phyloP scores from a whole-genome alignment of 1,284 basidiomycete genomes.

The Volvariella surrecta region DNA sequence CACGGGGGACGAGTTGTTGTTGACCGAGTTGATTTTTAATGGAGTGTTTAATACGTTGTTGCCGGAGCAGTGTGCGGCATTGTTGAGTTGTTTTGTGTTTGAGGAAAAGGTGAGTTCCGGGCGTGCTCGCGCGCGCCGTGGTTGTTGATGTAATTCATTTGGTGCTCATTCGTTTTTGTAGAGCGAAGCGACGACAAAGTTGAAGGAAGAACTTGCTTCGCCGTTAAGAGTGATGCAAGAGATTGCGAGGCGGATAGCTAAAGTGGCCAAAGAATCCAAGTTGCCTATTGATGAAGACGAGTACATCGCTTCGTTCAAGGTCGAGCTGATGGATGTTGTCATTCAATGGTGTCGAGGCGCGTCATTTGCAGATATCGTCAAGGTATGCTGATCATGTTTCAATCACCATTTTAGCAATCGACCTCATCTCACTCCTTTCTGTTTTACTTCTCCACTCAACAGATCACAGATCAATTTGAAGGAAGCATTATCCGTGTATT shows the following conservation, averaged over 20 bases:
- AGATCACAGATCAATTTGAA: slow-evolving; percentile 96
- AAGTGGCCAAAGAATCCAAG: slow-evolving; percentile 91
- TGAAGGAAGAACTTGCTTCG: slow-evolving; percentile 89
- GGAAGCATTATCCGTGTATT: slow-evolving; percentile 93
- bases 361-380: slow-evolving; percentile 95
- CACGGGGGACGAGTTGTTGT: slow-evolving; percentile 91
- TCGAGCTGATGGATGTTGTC: slow-evolving; percentile 97
- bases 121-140: slow-evolving; percentile 2
- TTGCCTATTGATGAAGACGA: slow-evolving; percentile 87
- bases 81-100: slow-evolving; percentile 96
- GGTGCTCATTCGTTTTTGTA: slow-evolving; percentile 23
- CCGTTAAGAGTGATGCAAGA: slow-evolving; percentile 95
- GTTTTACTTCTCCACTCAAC: slow-evolving; percentile 6
- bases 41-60: slow-evolving; percentile 88
- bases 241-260: slow-evolving; percentile 89
- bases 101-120: slow-evolving; percentile 75
- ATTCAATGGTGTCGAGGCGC: slow-evolving; percentile 96
- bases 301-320: slow-evolving; percentile 95
- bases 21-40: slow-evolving; percentile 98
- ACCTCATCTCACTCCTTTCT: slow-evolving; percentile 2
- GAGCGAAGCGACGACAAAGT: slow-evolving; percentile 83
- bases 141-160: slow-evolving; percentile 3
- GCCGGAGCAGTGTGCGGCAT: slow-evolving; percentile 89
- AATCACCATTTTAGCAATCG: not conserved
- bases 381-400: slow-evolving; percentile 42